Base-by-base conservation (phyloP, 306 rosid genomes). In the Citrullus amarus region DNA sequence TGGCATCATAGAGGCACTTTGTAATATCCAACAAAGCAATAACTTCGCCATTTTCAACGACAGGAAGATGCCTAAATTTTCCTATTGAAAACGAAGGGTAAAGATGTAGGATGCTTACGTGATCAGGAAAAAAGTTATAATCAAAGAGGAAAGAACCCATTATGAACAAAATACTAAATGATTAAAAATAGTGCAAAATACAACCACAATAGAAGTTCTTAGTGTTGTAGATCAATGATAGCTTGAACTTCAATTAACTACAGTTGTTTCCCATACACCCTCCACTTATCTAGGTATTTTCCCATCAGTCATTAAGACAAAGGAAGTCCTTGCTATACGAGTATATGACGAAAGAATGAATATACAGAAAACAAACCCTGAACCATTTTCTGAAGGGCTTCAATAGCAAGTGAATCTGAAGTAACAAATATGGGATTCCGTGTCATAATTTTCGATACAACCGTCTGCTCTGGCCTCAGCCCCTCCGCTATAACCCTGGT, bases 21-120 rank as follows among this genome's bases (percentile, higher is more conserved):
- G 97, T 87, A 67, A 95, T 95, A 89, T 95, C 98, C 78, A 95
- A 78, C 86, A 95, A 81, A 82, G 97, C 98, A 81, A 92, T 88
- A 79, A 95, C 98, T 82, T 95, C 97, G 44, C 97, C 97, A 86
- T 85, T 92, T 85, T 95, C 97, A 62, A 95, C 98, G 25, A 95
- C 98, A 36, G 98, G 97, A 50, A 95, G 98, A 82, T 95, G 98
- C 85, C 98, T 91, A 81, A 95, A 95, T 87, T 91, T 95, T 61
- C 98, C 97, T 95, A 83, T 85, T 75, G 79, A 76, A 73, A 77
- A 44, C 20, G 38, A 20, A 25, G 22, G 16, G 72, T 25, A 59
- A 72, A 81, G 65, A 79, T 57, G 38, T 32, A 50, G 18, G 32
- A 28, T 15, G 76, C 76, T 71, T 71, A 25, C 25, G 58, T 71